These are phyloP conservation scores for Schizosaccharomyces osmophilus DNA, from an alignment of 805 yeast species.

Conservation along the genomic window DNA sequence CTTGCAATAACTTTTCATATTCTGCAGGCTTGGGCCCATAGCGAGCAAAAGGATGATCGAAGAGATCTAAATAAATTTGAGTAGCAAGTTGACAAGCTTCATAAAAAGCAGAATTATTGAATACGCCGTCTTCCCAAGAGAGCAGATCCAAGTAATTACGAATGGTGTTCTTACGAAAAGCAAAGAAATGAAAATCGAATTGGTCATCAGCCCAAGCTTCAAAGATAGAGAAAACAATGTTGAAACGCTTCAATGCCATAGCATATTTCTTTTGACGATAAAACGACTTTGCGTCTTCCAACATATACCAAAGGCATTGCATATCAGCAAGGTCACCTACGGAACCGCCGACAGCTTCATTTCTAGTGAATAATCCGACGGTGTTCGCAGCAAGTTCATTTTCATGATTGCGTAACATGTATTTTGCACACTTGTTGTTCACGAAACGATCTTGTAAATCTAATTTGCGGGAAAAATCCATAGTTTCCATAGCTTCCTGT, in stretches of 20 bases:
- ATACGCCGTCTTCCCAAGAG: slow-evolving; percentile 61
- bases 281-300: slow-evolving; percentile 68
- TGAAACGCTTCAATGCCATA: slow-evolving; percentile 55
- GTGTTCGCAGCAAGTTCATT: slow-evolving; percentile 49
- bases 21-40: slow-evolving; percentile 1
- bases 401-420: slow-evolving; percentile 49
- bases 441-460: slow-evolving; percentile 82
- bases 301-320: slow-evolving; percentile 79
- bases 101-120: slow-evolving; percentile 34
- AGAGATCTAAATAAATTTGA: slow-evolving; percentile 25
- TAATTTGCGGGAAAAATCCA: slow-evolving; percentile 46
- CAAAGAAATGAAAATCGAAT: slow-evolving; percentile 80
- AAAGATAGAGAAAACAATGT: slow-evolving; percentile 40
- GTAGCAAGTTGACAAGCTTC: slow-evolving; percentile 46
- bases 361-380: slow-evolving; percentile 63
- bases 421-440: slow-evolving; percentile 69
- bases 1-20: slow-evolving; percentile 7
- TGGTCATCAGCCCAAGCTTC: slow-evolving; percentile 60
- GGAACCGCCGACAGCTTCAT: slow-evolving; percentile 61
- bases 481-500: slow-evolving; percentile 33
- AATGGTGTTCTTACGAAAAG: slow-evolving; percentile 75
- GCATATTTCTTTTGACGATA: slow-evolving; percentile 39
- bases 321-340: slow-evolving; percentile 63
- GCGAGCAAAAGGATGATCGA: slow-evolving; percentile 8
- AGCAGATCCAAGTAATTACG: slow-evolving; percentile 57